phyloP scores from a whole-genome alignment of 805 yeast species.

The Candida piceae region DNA sequence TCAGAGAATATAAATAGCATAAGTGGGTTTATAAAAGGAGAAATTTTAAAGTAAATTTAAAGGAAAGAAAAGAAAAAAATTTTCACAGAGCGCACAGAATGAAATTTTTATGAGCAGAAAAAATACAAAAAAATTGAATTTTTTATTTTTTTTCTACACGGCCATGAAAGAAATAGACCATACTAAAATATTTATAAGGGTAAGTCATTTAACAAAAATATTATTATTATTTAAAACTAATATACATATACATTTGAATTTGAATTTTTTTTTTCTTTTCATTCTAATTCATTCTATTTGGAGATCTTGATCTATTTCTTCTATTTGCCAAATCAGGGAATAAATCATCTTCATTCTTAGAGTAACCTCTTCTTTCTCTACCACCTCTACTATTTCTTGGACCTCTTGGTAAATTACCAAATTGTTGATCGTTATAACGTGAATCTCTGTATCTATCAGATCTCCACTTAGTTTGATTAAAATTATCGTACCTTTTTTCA shows the following conservation, averaged over 20 bases:
- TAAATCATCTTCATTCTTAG: constrained; percentile 31
- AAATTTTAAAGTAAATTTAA: too few relatives aligned
- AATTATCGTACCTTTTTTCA: constrained; percentile 7
- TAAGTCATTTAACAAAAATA: not conserved
- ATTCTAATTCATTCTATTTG: constrained; percentile 13
- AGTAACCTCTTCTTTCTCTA: constrained; percentile 6
- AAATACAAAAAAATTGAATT: not conserved
- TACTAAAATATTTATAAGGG: not conserved
- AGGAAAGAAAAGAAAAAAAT: too few relatives aligned
- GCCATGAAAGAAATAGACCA: not conserved
- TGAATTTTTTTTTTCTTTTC: too few relatives aligned
- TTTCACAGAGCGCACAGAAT: not conserved
- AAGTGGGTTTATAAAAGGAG: too few relatives aligned
- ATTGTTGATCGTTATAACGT: not conserved
- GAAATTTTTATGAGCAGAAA: not conserved
- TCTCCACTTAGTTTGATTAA: constrained; percentile 8
- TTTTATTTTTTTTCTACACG: not conserved
- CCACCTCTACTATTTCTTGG: constrained; percentile 6
- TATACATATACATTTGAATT: not conserved
- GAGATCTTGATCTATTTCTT: constrained; percentile 23
- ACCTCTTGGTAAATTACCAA: not conserved
- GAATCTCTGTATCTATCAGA: not conserved
- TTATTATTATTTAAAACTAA: too few relatives aligned
- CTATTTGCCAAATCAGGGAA: constrained; percentile 26
- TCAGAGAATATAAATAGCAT: too few relatives aligned